Percentiles rank a stretch among this genome's conserved stretches.
phyloP scores from a whole-genome alignment of 164 flowering plant species.

The Platanus orientalis region DNA sequence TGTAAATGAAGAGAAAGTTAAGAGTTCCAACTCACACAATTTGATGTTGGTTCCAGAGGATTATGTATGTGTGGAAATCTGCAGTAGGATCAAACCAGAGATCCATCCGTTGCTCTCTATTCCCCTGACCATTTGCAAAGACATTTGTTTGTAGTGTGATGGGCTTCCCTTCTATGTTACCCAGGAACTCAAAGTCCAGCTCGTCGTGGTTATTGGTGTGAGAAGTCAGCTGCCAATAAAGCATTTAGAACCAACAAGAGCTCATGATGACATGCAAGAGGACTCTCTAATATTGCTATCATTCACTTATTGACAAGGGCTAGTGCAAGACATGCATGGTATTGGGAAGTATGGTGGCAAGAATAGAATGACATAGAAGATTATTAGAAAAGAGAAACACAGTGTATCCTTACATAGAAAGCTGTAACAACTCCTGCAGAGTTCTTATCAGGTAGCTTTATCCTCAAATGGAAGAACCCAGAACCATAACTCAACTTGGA shows the following conservation, averaged over 20 bases:
- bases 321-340: too few species aligned
- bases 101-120: slow-evolving; percentile 49
- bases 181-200: slow-evolving; percentile 79
- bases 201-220: slow-evolving; percentile 42
- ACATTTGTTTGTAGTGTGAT: slow-evolving; percentile 59
- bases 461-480: slow-evolving; percentile 47
- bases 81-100: slow-evolving; percentile 72
- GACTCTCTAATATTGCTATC: background rate
- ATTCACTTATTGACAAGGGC: too few species aligned
- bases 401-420: slow-evolving; percentile 40
- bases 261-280: background rate
- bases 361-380: too few species aligned
- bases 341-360: too few species aligned
- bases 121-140: slow-evolving; percentile 44
- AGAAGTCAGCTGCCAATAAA: slow-evolving; percentile 41
- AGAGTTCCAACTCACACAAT: slow-evolving; percentile 42
- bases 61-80: slow-evolving; percentile 45
- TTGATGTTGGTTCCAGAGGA: slow-evolving; percentile 70
- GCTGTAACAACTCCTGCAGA: slow-evolving; percentile 63
- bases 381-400: background rate
- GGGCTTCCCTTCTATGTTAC: slow-evolving; percentile 54
- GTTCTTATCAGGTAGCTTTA: slow-evolving; percentile 43
- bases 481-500: slow-evolving; percentile 38
- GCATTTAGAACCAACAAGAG: background rate
- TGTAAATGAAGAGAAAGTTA: slow-evolving; percentile 1